Evolutionary conservation across 768 basidiomycete species (phyloP).

Genomic region (Ramaria rubella): DNA sequence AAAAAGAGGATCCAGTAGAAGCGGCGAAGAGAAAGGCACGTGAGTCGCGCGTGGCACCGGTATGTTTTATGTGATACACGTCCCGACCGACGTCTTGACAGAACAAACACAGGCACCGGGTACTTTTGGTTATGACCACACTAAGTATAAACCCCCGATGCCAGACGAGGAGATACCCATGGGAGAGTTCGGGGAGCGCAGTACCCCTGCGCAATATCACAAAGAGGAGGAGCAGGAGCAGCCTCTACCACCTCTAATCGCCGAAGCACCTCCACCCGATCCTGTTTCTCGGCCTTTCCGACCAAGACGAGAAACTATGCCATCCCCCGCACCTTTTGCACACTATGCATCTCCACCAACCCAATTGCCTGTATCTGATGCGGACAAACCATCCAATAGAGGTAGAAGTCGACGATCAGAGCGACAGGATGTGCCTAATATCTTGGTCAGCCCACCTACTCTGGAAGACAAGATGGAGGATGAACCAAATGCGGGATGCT

Average conservation of each 20-base stretch:
- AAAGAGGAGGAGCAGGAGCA: conserved; percentile 16
- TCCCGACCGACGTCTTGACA: too few species aligned
- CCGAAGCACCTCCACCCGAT: conserved; percentile 27
- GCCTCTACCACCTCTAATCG: conserved; percentile 15
- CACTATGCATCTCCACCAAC: conserved; percentile 40
- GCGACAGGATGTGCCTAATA: conserved; percentile 10
- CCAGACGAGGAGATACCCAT: conserved; percentile 41
- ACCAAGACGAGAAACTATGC: conserved; percentile 24
- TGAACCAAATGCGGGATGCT: conserved; percentile 53
- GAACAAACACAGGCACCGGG: conserved; percentile 58
- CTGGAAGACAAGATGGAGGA: conserved; percentile 36
- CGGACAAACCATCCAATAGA: too few species aligned
- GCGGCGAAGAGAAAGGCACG: conserved; percentile 20
- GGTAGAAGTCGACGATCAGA: conserved; percentile 12
- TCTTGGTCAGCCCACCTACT: conserved; percentile 24
- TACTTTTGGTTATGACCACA: conserved; percentile 71
- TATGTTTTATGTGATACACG: conserved; percentile 30
- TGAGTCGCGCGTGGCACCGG: conserved; percentile 41
- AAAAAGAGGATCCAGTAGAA: conserved; percentile 47
- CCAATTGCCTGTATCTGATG: conserved; percentile 14
- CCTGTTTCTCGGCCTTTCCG: conserved; percentile 20
- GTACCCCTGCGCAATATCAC: conserved; percentile 21
- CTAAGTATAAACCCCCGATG: conserved; percentile 56
- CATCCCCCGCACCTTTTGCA: conserved; percentile 58
- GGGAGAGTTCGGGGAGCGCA: conserved; percentile 55